Base-by-base conservation (phyloP, 257 asterid genomes). In the Capsicum baccatum region DNA sequence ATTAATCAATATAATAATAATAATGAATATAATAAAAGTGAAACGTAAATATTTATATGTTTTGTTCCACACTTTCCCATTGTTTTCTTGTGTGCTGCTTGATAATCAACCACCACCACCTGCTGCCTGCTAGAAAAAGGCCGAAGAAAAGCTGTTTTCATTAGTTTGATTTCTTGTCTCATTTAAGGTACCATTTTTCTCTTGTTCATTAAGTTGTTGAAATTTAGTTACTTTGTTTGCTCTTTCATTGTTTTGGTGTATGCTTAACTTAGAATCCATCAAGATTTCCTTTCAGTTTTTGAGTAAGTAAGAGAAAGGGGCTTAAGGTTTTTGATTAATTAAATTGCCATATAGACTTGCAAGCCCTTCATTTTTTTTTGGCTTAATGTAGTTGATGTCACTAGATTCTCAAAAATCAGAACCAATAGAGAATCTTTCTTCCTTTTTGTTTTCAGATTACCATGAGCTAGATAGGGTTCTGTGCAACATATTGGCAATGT, bases 1-100 rank as follows among this genome's bases (percentile, higher is more conserved):
- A 76, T 76, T 52, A 50, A 14, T 73, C 44, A 50, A 74, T 74
- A n/a, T 7, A 73, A 26, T 71, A n/a, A 44, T 71, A 47, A 50
- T 48, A 15, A 47, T 47, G 80, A 74, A 74, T 52, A 50, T 69
- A 37, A 11, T 11, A 63, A 26, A 14, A 26, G 44, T 15, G 15
- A 76, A 76, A 76, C 8, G 21, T 4, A 33, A 54, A 14, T 76
- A 76, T 39, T 39, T 39, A 8, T 69, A 42, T 33, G 35, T 42
- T 39, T 16, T 69, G 79, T 16, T n/a, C 57, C 39, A 44, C 78
- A 69, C 78, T 69, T 69, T 39, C 26, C 26, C 54, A 16, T 37
- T 68, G 48, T 15, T 69, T 69, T 69, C 78, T 39, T 69, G 15
- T 39, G 55, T 1, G 78, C 1, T 47, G 47, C 80, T 60, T 59